Evolutionary conservation across 768 basidiomycete genomes (phyloP).

Genomic region (Zangia roseola): DNA sequence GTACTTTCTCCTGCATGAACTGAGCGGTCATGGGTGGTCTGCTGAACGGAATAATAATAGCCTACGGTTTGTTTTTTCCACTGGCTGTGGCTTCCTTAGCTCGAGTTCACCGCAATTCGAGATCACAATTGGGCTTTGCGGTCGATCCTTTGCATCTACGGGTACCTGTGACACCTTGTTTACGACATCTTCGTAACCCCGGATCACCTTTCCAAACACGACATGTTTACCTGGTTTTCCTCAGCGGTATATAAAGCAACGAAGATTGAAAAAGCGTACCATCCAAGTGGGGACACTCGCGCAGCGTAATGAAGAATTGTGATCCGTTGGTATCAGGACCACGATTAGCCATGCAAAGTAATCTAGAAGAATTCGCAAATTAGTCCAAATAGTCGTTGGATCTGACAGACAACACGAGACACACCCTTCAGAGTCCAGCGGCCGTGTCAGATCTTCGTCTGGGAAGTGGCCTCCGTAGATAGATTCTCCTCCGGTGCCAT

Average conservation of each 20-base stretch:
- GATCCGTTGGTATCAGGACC: slow-evolving; percentile 83
- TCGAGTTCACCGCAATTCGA: slow-evolving; percentile 84
- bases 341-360: slow-evolving; percentile 90
- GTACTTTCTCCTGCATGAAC: slow-evolving; percentile 5
- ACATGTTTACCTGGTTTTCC: slow-evolving; percentile 53
- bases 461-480: slow-evolving; percentile 75
- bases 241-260: background rate
- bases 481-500: slow-evolving; percentile 79
- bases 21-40: background rate
- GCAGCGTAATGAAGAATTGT: slow-evolving; percentile 84
- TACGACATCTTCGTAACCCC: slow-evolving; percentile 60
- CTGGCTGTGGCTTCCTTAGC: slow-evolving; percentile 40
- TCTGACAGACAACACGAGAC: slow-evolving; percentile 17
- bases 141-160: slow-evolving; percentile 75
- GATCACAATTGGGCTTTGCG: slow-evolving; percentile 63
- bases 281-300: slow-evolving; percentile 70
- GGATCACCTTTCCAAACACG: slow-evolving; percentile 54
- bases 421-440: slow-evolving; percentile 64
- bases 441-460: slow-evolving; percentile 70
- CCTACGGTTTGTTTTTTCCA: slow-evolving; percentile 16
- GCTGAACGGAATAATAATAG: background rate
- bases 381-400: background rate
- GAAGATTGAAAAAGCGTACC: slow-evolving; percentile 41
- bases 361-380: slow-evolving; percentile 31
- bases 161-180: slow-evolving; percentile 59